These are phyloP conservation scores for Conoideocrella luteorostrata DNA, from an alignment of 2,329 filamentous ascomycete genomes.

Conservation along the genomic window DNA sequence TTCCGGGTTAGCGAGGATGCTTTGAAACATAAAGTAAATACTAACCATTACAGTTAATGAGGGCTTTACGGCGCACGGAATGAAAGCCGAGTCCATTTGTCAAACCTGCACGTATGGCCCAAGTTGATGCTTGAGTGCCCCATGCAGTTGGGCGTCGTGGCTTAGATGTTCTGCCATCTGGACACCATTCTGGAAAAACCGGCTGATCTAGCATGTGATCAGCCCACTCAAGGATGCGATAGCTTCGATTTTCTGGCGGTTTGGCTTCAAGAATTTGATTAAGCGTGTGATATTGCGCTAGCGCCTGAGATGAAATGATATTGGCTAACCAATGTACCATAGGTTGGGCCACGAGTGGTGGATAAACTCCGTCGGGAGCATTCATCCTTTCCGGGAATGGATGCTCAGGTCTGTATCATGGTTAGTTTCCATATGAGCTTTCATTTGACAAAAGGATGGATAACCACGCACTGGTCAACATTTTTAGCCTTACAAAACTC, in stretches of 20 bases:
- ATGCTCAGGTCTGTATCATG: background rate
- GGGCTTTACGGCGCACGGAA: background rate
- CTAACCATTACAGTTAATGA: background rate
- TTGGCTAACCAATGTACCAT: background rate
- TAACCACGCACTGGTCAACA: background rate
- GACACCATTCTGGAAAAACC: background rate
- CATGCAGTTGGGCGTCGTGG: background rate
- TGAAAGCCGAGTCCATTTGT: background rate
- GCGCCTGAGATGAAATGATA: background rate
- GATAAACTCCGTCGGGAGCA: background rate
- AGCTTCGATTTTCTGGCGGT: background rate
- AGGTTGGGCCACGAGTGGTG: background rate
- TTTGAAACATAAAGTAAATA: background rate
- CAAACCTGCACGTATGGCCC: background rate
- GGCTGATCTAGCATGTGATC: background rate
- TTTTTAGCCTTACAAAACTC: background rate
- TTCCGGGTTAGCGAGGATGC: background rate
- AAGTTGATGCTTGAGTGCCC: background rate
- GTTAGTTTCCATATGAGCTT: no score
- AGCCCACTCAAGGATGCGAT: background rate
- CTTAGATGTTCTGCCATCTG: background rate
- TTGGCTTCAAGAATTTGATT: background rate
- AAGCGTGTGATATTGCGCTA: background rate
- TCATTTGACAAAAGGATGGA: no score
- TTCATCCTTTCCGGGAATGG: background rate